These are phyloP conservation scores for Neurospora sp. DNA, from an alignment of 495 filamentous ascomycete species.

Conservation along the genomic window DNA sequence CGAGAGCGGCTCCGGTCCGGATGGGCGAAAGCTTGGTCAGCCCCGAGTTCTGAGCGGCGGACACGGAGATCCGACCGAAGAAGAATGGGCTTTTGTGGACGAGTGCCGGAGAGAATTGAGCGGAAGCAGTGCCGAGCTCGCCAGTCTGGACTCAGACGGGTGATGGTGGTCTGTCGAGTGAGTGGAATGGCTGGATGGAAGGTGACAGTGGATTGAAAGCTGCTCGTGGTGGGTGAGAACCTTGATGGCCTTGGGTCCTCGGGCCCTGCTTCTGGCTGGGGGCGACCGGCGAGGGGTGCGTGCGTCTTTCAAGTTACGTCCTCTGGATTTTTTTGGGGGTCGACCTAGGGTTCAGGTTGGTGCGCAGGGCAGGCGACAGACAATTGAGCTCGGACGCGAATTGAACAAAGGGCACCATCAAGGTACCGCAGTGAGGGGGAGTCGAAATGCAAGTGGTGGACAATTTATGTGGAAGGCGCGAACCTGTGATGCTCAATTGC, in stretches of 20 bases:
- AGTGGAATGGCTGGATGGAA: background rate
- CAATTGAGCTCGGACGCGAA: background rate
- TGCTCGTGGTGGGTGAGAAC: constrained; percentile 11
- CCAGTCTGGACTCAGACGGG: background rate
- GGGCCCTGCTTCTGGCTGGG: background rate
- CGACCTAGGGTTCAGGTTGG: background rate
- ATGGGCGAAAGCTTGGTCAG: background rate
- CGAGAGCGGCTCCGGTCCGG: background rate
- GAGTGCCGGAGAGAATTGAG: background rate
- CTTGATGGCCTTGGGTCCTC: constrained; percentile 9
- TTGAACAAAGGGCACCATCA: background rate
- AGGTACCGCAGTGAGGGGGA: background rate
- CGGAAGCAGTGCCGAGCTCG: background rate
- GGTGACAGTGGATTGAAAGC: constrained; percentile 1
- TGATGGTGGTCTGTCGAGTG: background rate
- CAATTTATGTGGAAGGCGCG: background rate
- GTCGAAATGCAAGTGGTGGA: background rate
- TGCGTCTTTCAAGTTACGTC: background rate
- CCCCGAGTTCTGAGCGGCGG: background rate
- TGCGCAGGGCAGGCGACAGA: background rate
- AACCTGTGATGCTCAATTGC: background rate
- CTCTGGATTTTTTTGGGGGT: background rate
- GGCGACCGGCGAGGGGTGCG: background rate
- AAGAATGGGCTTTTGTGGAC: background rate
- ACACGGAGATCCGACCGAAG: background rate